A percentile compares a stretch with the other conserved stretches of the same genome.
Conservation (phyloP, 805 yeast genomes). For the Metschnikowia arizonensis region DNA sequence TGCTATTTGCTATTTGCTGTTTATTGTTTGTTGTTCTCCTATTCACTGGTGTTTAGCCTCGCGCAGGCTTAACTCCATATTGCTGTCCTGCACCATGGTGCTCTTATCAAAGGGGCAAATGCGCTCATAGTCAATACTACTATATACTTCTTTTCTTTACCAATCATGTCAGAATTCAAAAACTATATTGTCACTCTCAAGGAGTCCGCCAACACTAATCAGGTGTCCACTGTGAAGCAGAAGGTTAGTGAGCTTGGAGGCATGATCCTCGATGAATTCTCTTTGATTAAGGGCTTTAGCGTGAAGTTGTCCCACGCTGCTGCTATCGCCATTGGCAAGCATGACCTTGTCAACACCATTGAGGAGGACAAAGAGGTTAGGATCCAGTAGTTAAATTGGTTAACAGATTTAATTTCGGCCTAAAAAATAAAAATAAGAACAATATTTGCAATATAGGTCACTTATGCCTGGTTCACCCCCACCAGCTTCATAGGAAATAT, state of each 20-base stretch:
- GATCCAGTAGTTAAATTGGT: conserved; percentile 25
- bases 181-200: conserved; percentile 44
- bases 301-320: conserved; percentile 56
- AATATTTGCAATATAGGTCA: neutral
- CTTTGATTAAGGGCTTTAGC: conserved; percentile 63
- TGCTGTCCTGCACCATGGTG: conserved; percentile 13
- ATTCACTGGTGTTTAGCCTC: no score
- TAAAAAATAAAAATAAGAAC: no score
- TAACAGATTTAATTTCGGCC: neutral
- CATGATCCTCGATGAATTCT: conserved; percentile 54
- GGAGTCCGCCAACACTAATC: conserved; percentile 40
- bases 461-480: neutral
- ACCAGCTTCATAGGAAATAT: neutral
- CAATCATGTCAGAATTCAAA: conserved; percentile 29
- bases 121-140: conserved; percentile 4
- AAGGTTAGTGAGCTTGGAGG: conserved; percentile 54
- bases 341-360: conserved; percentile 51
- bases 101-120: conserved; percentile 4
- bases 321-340: conserved; percentile 41
- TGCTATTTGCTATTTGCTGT: no score
- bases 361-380: conserved; percentile 69
- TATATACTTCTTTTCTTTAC: conserved; percentile 5
- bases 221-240: conserved; percentile 42
- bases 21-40: no score
- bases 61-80: neutral